Base-by-base conservation (phyloP, 257 asterid genomes). In the Capsicum chinense region DNA sequence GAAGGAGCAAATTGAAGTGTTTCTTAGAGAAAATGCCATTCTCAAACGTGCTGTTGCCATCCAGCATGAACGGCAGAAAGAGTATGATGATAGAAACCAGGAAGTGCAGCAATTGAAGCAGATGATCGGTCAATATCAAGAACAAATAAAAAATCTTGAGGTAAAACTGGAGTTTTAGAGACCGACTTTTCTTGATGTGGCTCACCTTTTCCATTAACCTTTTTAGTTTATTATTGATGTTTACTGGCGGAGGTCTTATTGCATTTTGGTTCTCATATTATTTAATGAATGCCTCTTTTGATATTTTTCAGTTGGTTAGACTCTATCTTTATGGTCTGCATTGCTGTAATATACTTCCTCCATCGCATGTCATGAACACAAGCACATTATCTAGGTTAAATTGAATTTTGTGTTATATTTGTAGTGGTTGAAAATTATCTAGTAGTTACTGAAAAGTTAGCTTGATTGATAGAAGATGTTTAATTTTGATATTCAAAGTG, bases 31-130 rank as follows among this genome's bases (percentile, higher is more conserved):
- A 69, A 95, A 93, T 83, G 57, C 85, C 81, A 87, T 94, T 87
- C 97, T 95, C 68, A 95, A 93, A 81, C 92, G 99, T 56, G 99
- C 97, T 3, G 97, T 94, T 6, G 83, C 95, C 33, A 92, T 94
- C 86, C 97, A 94, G 83, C 95, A 89, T 37, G 97, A 94, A 84
- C 93, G 98, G 19, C 98, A 93, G 85, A 95, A 91, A 83, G 99
- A 94, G 86, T 83, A 84, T 70, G 99, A 95, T 19, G 94, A 89
- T 85, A 91, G 84, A 90, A 92, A 85, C 85, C 91, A 83, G 74
- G 98, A 94, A 89, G 93, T 89, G 60, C 92, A 86, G 88, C 95
- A 93, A 44, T 81, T 94, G 93, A 94, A 90, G 92, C 93, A 91
- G 90, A 14, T 93, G 92, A 83, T 92, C 80, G 81, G 88, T 86